Base-by-base conservation (phyloP, 352 stramenopile genomes). In the Pythium oligandrum region DNA sequence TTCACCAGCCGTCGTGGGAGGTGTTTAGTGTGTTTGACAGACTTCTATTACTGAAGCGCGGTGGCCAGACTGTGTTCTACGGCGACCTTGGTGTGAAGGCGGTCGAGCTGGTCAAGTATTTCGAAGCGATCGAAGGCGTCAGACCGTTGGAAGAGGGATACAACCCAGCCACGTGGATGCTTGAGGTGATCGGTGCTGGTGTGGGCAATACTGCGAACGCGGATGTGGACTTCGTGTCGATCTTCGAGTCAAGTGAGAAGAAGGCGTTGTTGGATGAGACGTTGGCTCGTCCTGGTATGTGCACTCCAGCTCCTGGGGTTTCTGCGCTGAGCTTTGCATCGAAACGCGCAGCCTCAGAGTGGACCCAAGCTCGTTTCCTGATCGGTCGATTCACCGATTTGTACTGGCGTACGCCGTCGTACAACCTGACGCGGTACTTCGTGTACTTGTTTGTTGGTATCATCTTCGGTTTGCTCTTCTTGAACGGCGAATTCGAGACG, bases 161-260 rank as follows among this genome's bases (percentile, higher is more conserved):
- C 55, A 97, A 97, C 50, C 86, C 88, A n/a, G 84, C 86, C 6
- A 91, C 88, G 30, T 97, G 83, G 83, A 95, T 26, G 17, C 17
- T 26, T 26, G 17, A 26, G 17, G 17, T 26, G 17, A 26, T 26
- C 17, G 17, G 17, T 97, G 84, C 63, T 96, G 10, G 75, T 81
- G 45, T 78, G 70, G 47, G 37, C 33, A 52, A 48, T 39, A 73
- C 35, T 70, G 61, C 17, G 17, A 26, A 26, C 17, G 17, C 17
- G 17, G 17, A 26, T 26, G 17, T 26, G 17, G 17, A 26, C 30
- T 62, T 71, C 31, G 35, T 63, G 7, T 26, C 17, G 17, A 26
- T 26, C 17, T 26, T 71, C 49, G 50, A 68, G 32, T 42, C 61
- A 3, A 78, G 71, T 31, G 53, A 59, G 1, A 48, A 51, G 12